phyloP scores from a whole-genome alignment of 345 rosid genomes.

The Gossypium australe region DNA sequence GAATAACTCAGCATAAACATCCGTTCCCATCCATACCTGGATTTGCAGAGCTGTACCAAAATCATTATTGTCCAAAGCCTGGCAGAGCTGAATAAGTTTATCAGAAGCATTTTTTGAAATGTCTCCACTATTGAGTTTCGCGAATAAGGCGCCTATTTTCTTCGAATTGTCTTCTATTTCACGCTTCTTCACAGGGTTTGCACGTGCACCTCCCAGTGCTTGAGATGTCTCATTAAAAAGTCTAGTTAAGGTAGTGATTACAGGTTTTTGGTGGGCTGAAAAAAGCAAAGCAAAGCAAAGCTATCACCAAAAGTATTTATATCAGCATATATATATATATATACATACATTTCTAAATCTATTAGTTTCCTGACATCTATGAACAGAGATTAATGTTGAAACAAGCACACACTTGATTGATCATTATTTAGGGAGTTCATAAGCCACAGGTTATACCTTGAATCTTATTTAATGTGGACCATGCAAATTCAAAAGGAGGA shows the following conservation, averaged over 20 bases:
- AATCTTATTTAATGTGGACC: neutral
- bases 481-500: neutral
- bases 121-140: conserved; percentile 88
- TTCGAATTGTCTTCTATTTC: conserved; percentile 96
- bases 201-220: conserved; percentile 91
- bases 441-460: neutral
- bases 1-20: neutral
- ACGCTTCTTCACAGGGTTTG: conserved; percentile 79
- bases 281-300: conserved; percentile 5
- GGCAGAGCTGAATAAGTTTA: conserved; percentile 86
- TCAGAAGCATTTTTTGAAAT: conserved; percentile 90
- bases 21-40: conserved; percentile 48
- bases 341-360: neutral
- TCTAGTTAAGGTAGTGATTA: conserved; percentile 72
- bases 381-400: neutral
- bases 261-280: conserved; percentile 76
- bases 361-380: neutral
- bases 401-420: neutral
- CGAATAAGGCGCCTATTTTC: conserved; percentile 89
- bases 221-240: conserved; percentile 95
- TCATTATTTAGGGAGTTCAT: neutral
- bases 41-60: conserved; percentile 80
- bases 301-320: too few relatives aligned
- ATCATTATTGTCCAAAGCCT: conserved; percentile 79
- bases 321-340: neutral